Evolutionary conservation across 2,329 filamentous ascomycete genomes (phyloP).

Genomic region (Phoma sp.): DNA sequence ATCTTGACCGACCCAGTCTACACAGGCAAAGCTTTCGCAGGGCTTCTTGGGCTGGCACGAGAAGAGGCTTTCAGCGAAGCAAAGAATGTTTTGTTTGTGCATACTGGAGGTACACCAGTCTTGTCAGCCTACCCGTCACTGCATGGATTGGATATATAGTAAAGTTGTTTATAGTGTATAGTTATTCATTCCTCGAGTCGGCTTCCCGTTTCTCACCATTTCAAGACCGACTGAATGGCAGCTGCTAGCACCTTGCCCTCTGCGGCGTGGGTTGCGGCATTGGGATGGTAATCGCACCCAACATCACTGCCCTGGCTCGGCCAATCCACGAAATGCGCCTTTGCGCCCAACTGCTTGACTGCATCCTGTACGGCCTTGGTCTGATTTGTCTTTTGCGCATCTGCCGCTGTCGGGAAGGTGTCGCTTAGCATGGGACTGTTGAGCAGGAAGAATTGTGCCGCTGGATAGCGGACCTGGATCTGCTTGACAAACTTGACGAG

Average conservation of each 20-base stretch:
- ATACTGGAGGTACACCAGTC: constrained; percentile 9
- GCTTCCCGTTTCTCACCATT: constrained; percentile 21
- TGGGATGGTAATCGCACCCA: constrained; percentile 54
- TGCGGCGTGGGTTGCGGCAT: constrained; percentile 46
- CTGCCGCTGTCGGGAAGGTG: constrained; percentile 44
- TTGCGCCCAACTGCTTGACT: constrained; percentile 40
- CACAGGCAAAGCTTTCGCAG: constrained; percentile 13
- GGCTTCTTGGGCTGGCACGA: not conserved
- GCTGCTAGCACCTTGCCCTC: constrained; percentile 45
- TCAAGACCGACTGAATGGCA: constrained; percentile 29
- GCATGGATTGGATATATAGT: not conserved
- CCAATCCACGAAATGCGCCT: constrained; percentile 52
- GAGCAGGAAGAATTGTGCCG: constrained; percentile 51
- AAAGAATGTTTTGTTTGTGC: constrained; percentile 9
- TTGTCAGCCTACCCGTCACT: constrained; percentile 10
- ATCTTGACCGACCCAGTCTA: constrained; percentile 14
- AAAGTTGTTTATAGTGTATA: no score
- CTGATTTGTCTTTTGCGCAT: constrained; percentile 33
- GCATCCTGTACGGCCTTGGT: constrained; percentile 12
- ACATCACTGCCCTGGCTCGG: constrained; percentile 51
- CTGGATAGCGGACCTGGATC: constrained; percentile 46
- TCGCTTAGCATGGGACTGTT: constrained; percentile 52
- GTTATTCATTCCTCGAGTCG: no score
- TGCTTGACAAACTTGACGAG: constrained; percentile 39
- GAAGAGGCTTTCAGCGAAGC: constrained; percentile 2